Evolutionary conservation across 306 rosid species (phyloP).

Genomic region (Quercus dentata): DNA sequence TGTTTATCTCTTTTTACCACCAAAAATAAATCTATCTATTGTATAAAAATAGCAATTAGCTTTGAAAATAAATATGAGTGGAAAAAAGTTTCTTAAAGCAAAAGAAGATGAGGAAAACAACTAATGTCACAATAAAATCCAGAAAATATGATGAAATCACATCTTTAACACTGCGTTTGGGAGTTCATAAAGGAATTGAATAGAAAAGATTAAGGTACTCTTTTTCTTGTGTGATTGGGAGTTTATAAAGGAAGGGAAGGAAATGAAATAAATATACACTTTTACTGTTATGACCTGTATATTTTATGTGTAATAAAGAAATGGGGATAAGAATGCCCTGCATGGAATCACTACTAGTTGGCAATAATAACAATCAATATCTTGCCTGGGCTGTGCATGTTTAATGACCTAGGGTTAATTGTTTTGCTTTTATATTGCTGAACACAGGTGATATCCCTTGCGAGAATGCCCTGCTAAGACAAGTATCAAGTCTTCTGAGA

Average conservation of each 20-base stretch:
- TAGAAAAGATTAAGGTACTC: too few species aligned
- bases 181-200: too few species aligned
- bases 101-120: background rate
- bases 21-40: background rate
- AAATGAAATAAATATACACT: too few species aligned
- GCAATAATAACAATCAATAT: background rate
- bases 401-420: constrained; percentile 14
- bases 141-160: background rate
- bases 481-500: constrained; percentile 89
- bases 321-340: too few species aligned
- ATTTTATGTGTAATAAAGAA: too few species aligned
- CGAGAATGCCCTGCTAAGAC: constrained; percentile 85
- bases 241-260: too few species aligned
- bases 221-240: too few species aligned
- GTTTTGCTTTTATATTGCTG: background rate
- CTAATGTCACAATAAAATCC: background rate
- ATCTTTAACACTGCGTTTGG: background rate
- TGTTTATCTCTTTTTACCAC: background rate
- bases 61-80: background rate
- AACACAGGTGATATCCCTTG: constrained; percentile 76
- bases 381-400: background rate
- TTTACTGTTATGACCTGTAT: too few species aligned
- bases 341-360: background rate
- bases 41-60: constrained; percentile 1
- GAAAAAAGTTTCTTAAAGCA: background rate